Conservation (phyloP, 176 grass and related monocot species). For the Paspalum vaginatum region DNA sequence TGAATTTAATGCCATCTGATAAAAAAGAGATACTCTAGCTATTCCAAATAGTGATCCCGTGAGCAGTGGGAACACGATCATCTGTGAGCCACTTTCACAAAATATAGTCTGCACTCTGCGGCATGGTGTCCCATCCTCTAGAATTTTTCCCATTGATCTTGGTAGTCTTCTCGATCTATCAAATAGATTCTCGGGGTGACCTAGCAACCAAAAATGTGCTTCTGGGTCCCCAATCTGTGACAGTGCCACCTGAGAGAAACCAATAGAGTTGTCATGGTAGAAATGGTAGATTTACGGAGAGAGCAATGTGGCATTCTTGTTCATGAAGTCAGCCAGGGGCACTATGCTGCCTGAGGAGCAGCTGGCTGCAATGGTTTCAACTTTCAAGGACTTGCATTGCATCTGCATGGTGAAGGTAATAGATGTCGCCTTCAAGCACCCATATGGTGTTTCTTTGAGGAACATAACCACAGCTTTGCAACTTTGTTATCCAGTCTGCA, state of each 20-base stretch:
- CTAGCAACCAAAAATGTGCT: slow-evolving; percentile 84
- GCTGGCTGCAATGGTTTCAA: slow-evolving; percentile 60
- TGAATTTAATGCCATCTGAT: slow-evolving; percentile 36
- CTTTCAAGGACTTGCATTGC: slow-evolving; percentile 93
- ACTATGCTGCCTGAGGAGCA: slow-evolving; percentile 34
- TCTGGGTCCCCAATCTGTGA: slow-evolving; percentile 87
- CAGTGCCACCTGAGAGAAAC: slow-evolving; percentile 67
- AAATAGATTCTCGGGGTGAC: slow-evolving; percentile 87
- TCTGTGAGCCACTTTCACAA: slow-evolving; percentile 72
- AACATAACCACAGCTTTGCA: slow-evolving; percentile 68
- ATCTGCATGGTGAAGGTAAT: slow-evolving; percentile 73
- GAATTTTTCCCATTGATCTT: slow-evolving; percentile 69
- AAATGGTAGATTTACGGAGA: slow-evolving; percentile 80
- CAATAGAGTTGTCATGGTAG: slow-evolving; percentile 81
- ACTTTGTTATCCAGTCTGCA: slow-evolving; percentile 70
- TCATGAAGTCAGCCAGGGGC: slow-evolving; percentile 92
- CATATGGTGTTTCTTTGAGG: slow-evolving; percentile 80
- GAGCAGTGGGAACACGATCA: slow-evolving; percentile 37
- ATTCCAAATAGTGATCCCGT: slow-evolving; percentile 29
- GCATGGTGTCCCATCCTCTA: slow-evolving; percentile 80
- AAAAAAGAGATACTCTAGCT: slow-evolving; percentile 21
- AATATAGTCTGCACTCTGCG: slow-evolving; percentile 81
- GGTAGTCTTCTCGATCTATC: slow-evolving; percentile 84
- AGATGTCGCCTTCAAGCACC: slow-evolving; percentile 94
- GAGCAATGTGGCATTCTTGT: slow-evolving; percentile 68